These are phyloP conservation scores for Solanum paucissectum DNA, from an alignment of 257 asterid species.

Conservation along the genomic window DNA sequence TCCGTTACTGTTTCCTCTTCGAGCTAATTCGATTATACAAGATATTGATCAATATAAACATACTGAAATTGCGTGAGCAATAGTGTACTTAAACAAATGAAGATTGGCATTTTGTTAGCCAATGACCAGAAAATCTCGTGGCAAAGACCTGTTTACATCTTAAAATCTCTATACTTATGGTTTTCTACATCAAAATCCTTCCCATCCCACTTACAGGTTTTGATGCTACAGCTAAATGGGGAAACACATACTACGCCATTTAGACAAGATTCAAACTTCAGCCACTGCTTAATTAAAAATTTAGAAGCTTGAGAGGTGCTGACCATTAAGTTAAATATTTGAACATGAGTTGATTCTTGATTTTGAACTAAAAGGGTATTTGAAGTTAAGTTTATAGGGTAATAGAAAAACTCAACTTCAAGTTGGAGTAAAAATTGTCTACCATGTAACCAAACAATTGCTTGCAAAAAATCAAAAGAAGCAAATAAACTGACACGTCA, in stretches of 20 bases:
- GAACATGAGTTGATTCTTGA: not conserved
- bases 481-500: not conserved
- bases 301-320: not conserved
- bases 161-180: not conserved
- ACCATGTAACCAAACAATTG: not conserved
- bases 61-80: not conserved
- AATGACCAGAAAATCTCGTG: not conserved
- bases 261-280: not conserved
- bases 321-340: not conserved
- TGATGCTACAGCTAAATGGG: not conserved
- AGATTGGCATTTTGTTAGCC: not conserved
- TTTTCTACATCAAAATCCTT: not conserved
- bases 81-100: not conserved
- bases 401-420: not conserved
- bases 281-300: not conserved
- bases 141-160: not conserved
- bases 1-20: not conserved
- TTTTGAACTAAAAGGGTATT: not conserved
- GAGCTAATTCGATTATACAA: not conserved
- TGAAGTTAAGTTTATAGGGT: not conserved
- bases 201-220: not conserved
- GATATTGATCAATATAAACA: not conserved
- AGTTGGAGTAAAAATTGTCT: not conserved
- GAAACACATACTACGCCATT: not conserved
- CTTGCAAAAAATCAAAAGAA: not conserved